Evolutionary conservation across 495 filamentous ascomycete genomes (phyloP).

Genomic region (Neurospora cerealis): DNA sequence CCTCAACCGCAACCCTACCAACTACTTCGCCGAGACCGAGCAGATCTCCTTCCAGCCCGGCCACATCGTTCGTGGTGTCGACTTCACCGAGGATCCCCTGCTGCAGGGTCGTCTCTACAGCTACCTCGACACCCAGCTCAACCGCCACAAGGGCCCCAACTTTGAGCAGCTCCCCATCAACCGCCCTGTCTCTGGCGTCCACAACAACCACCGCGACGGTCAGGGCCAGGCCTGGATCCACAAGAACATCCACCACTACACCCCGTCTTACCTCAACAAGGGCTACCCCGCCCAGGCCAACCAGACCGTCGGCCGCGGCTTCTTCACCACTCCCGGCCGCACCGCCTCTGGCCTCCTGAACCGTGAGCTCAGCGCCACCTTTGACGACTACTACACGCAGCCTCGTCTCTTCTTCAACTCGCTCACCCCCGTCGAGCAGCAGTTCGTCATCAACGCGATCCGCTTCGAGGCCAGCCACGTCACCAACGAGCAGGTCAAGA

Average conservation of each 20-base stretch:
- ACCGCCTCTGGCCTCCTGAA: conserved; percentile 42
- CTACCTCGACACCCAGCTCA: conserved; percentile 67
- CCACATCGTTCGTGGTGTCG: conserved; percentile 59
- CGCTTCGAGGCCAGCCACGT: conserved; percentile 63
- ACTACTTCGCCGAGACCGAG: conserved; percentile 76
- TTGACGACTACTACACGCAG: conserved; percentile 69
- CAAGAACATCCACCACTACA: conserved; percentile 45
- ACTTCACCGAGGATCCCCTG: conserved; percentile 64
- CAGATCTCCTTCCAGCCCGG: conserved; percentile 56
- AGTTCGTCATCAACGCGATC: conserved; percentile 69
- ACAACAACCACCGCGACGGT: conserved; percentile 69
- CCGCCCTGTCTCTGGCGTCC: conserved; percentile 49
- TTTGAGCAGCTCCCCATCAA: conserved; percentile 72
- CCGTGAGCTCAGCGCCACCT: conserved; percentile 52
- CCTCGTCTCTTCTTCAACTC: conserved; percentile 72
- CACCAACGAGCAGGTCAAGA: conserved; percentile 42
- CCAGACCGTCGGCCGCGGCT: conserved; percentile 58
- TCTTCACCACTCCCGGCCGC: conserved; percentile 61
- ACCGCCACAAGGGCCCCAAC: conserved; percentile 63
- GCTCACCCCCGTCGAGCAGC: conserved; percentile 56
- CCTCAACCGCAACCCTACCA: conserved; percentile 58
- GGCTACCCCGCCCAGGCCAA: conserved; percentile 60
- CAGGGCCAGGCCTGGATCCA: conserved; percentile 45
- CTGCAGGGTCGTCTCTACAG: conserved; percentile 66
- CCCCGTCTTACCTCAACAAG: conserved; percentile 56